Evolutionary conservation across 108 stramenopile genomes (phyloP), one percentile per base, ranked within the genome.

Genomic region (Discostella stelligeroides): DNA sequence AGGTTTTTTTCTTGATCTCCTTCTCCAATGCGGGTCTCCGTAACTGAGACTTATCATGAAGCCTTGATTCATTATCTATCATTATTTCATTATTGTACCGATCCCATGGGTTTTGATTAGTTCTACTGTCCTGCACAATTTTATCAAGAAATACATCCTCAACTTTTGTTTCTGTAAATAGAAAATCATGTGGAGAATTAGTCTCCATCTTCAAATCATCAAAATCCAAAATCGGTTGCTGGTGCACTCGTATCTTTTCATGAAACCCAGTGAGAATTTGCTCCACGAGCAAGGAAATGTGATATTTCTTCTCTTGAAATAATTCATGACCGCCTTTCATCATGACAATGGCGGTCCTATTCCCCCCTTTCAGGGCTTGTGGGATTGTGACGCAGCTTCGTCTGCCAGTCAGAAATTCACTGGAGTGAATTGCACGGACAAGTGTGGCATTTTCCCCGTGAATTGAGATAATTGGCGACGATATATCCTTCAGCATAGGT

Each of bases 291-390:
- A 80, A 63, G 5, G 63, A 46, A 25, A 87, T 54, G 20, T 88
- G 84, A 11, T 82, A 84, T 42, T 88, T 86, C 53, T 79, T 79
- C 62, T 95, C 94, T 66, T 95, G 94, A 60, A 93, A 87, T 13
- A 95, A 28, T 66, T 95, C 94, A 59, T 95, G 94, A 2, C 94
- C 94, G 17, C 86, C 84, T 62, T 91, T 80, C 56, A 93, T 68
- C 92, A 91, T 92, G 13, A 93, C 60, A 25, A 93, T 80, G 64
- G 87, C 81, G 10, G 89, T 87, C 56, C 78, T 68, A 49, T 71
- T 82, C 43, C 77, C 80, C 38, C 72, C 75, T 51, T 60, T 63
- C 25, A 95, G 80, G 39, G 83, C 88, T 50, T 80, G 81, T 25
- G 81, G 68, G 49, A 91, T 80, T 37, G 80, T 75, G 15, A 49